These are phyloP conservation scores for Pseudonitzschia pungens DNA, from an alignment of 108 stramenopile genomes.

Conservation along the genomic window DNA sequence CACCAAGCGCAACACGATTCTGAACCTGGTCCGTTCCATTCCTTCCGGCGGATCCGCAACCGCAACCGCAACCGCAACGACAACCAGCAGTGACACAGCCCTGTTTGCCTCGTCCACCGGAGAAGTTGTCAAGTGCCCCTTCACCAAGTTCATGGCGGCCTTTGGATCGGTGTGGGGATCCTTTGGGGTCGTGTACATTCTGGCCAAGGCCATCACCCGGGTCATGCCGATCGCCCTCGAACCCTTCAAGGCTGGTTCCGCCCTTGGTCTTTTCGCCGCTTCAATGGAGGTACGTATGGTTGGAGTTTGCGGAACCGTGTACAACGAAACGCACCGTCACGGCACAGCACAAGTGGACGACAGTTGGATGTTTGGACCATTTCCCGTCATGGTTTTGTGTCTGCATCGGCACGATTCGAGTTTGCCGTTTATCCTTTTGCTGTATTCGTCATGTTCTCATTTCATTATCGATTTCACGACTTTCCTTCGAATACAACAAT, in stretches of 20 bases:
- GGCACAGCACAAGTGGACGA: too few relatives aligned
- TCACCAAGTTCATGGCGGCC: slow-evolving; percentile 10
- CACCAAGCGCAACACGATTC: neutral
- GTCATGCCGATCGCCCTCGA: slow-evolving; percentile 92
- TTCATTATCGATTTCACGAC: neutral
- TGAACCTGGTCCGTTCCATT: neutral
- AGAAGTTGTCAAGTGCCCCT: slow-evolving; percentile 12
- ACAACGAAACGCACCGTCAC: too few relatives aligned
- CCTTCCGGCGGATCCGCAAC: neutral
- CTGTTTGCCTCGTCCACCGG: neutral
- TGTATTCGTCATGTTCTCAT: neutral
- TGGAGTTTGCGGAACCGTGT: too few relatives aligned
- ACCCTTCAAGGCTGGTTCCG: slow-evolving; percentile 58
- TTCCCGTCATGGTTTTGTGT: too few relatives aligned
- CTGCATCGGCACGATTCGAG: too few relatives aligned
- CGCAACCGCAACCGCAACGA: too few relatives aligned
- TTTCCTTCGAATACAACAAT: neutral
- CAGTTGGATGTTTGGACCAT: too few relatives aligned
- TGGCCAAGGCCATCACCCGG: slow-evolving; percentile 83
- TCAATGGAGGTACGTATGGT: slow-evolving; percentile 72
- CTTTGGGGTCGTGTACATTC: slow-evolving; percentile 81
- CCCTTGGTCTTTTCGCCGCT: slow-evolving; percentile 53
- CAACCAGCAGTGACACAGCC: neutral
- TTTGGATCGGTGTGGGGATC: slow-evolving; percentile 80
- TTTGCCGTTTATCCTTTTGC: too few relatives aligned